Conservation (phyloP, 2,329 filamentous ascomycete species). For the Penicillium italicum region DNA sequence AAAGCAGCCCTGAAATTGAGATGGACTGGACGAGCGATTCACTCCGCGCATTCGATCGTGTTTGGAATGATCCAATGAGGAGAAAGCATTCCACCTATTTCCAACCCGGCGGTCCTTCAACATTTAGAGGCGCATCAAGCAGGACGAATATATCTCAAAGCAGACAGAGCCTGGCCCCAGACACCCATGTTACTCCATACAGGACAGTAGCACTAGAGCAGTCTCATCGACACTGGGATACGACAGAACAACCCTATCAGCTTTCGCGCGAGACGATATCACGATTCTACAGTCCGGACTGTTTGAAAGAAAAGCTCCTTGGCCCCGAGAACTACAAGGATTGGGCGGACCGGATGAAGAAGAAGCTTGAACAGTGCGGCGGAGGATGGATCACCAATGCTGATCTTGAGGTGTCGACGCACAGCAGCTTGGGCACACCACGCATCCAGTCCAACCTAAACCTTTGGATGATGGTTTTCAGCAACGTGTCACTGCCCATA, state of each 20-base stretch:
- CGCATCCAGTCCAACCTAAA: not conserved
- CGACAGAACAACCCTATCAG: not conserved
- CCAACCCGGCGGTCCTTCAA: not conserved
- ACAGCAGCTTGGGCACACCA: not conserved
- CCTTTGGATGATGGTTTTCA: slow-evolving; percentile 1
- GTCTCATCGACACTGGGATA: not conserved
- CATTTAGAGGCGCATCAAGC: not conserved
- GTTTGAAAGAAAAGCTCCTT: not conserved
- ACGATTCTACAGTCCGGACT: slow-evolving; percentile 1
- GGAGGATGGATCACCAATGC: not conserved
- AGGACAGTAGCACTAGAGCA: not conserved
- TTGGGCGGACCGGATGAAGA: slow-evolving; percentile 1
- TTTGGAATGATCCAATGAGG: not conserved
- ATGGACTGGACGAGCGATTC: not conserved
- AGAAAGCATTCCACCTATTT: not conserved
- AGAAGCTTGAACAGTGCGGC: not conserved
- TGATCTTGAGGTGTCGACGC: not conserved
- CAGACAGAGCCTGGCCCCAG: not conserved
- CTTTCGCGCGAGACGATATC: not conserved
- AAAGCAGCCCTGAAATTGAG: not conserved
- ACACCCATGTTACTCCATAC: not conserved
- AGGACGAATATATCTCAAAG: not conserved
- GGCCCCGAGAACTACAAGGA: slow-evolving; percentile 5
- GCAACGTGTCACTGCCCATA: slow-evolving; percentile 2
- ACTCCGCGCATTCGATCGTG: not conserved